These are phyloP conservation scores for Mycena vulgaris DNA, from an alignment of 768 basidiomycete species.

Conservation along the genomic window DNA sequence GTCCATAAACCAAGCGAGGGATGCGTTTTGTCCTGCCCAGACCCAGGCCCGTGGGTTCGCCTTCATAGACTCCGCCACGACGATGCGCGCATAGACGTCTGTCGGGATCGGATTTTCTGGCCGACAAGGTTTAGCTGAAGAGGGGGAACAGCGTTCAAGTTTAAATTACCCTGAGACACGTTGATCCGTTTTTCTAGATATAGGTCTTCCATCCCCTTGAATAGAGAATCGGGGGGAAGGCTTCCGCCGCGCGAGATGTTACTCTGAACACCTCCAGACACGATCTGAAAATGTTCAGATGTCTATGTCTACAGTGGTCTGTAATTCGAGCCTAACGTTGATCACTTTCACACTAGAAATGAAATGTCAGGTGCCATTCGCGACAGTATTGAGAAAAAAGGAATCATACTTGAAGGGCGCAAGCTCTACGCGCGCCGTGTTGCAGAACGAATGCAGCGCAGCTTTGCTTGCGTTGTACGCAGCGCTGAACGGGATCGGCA, in stretches of 20 bases:
- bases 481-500: conserved; percentile 43
- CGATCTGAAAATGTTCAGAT: not conserved
- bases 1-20: conserved; percentile 37
- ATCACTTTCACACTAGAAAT: not conserved
- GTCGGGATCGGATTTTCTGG: conserved; percentile 13
- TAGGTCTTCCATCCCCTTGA: conserved; percentile 33
- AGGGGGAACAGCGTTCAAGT: not conserved
- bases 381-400: not conserved
- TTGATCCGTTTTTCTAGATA: conserved; percentile 32
- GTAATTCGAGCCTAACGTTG: not conserved
- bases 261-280: not conserved
- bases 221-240: conserved; percentile 32
- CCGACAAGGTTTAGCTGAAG: no score
- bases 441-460: conserved; percentile 35
- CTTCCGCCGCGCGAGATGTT: not conserved
- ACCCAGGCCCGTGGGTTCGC: conserved; percentile 35
- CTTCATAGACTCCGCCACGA: conserved; percentile 31
- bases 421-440: not conserved
- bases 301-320: not conserved
- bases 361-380: not conserved
- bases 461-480: conserved; percentile 47
- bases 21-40: conserved; percentile 33
- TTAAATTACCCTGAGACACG: conserved; percentile 17
- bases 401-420: not conserved
- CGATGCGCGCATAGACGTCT: conserved; percentile 28